Evolutionary conservation across 495 filamentous ascomycete species (phyloP), one percentile per base, ranked within the genome.

Genomic region (Penicillium antarcticum): DNA sequence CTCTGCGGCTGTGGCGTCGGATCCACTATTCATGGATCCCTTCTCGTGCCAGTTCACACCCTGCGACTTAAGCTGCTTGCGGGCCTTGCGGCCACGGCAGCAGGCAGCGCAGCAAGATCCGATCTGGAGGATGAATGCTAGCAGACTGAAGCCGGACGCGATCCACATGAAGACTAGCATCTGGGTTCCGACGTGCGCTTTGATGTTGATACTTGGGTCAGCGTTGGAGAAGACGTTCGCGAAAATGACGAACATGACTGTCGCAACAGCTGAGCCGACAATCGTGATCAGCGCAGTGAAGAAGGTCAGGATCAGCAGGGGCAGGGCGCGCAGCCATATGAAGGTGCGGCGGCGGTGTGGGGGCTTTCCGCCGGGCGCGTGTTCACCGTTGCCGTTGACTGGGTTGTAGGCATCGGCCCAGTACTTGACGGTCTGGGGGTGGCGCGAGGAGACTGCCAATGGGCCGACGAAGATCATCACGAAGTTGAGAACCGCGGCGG

Each of bases 161-260:
- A 88, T 77, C 92, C 92, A 97, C 87, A 95, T 91, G 57, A 95
- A 95, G 0, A 74, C 85, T 60, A 95, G 80, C 91, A 97, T 95
- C 56, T 78, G 73, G 5, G 52, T 71, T 3, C 91, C 91, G 5
- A 96, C 60, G 11, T 77, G 66, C 4, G 87, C 88, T 7, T 72
- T 63, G 56, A 97, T 92, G 61, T 95, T 94, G 14, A 96, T 67
- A 26, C 82, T 80, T 56, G 70, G 67, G 76, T 80, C 53, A 61
- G 79, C 70, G 69, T 78, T 67, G 24, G 66, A 63, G 56, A 94
- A 81, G 17, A 89, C 86, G 40, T 84, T 84, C 34, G 80, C 77
- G 72, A 96, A 91, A 41, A 91, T 85, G 29, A 84, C 59, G 58
- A 87, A 91, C 77, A 95, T 87, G 52, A 84, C 88, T 0, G 88